Evolutionary conservation across 768 basidiomycete genomes (phyloP), one percentile per base, ranked within the genome.

Genomic region (Psilocybe azurescens): DNA sequence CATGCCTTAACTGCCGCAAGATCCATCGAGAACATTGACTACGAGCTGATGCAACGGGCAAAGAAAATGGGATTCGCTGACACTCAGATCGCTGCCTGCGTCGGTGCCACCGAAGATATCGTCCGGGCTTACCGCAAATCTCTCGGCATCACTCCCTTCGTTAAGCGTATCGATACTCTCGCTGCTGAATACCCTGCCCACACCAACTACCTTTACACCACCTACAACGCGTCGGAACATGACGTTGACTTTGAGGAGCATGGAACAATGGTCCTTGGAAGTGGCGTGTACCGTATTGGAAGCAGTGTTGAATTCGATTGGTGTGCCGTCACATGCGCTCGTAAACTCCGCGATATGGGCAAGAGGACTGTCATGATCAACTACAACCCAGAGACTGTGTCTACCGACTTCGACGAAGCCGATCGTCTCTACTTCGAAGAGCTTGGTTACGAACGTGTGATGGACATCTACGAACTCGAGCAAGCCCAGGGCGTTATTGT

Each of bases 351-450:
- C 70, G 87, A 91, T 66, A 93, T 95, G 86, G 95, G 96, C 74
- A 90, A 92, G 73, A 89, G 89, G 78, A 98, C 97, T 48, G 89
- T 99, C 79, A 99, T 99, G 97, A 85, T 99, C 84, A 99, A 99
- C 82, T 99, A 99, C 78, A 99, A 99, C 78, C 97, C 97, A 8
- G 97, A 99, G 78, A 99, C 97, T 3, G 97, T 99, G 46, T 98
- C 96, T 6, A 99, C 97, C 60, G 97, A 99, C 76, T 99, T 96
- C 75, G 97, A 99, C 71, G 97, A 99, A 79, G 97, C 97, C n/a
- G 97, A 99, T 70, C 83, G 97, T 60, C 80, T 99, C 51, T 99
- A 99, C 82, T 99, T 99, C 73, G 97, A 99, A 75, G 97, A 99
- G 74, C 87, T 99, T 60, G 95, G 97, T 53, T 99, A 86, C 78